Conservation (phyloP, 257 asterid genomes). For the Euphrasia confusa region DNA sequence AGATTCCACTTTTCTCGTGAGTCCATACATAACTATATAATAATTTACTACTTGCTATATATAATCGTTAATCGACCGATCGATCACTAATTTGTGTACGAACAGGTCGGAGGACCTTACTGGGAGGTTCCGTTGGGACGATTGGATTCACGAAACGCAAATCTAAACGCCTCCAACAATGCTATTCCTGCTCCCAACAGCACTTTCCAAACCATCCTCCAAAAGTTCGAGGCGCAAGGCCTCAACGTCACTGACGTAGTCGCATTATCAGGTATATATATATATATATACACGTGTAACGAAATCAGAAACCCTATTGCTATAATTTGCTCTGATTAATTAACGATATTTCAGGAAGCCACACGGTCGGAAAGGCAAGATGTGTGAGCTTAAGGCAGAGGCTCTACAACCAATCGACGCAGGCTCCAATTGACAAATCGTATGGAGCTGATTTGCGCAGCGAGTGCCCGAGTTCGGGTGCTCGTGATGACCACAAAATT, state of each 20-base stretch:
- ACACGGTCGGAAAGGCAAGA: constrained; percentile 54
- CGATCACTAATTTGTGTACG: constrained; percentile 22
- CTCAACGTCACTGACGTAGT: constrained; percentile 47
- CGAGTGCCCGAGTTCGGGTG: constrained; percentile 45
- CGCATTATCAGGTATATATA: constrained; percentile 56
- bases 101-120: constrained; percentile 43
- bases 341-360: constrained; percentile 38
- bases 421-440: constrained; percentile 28
- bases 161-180: constrained; percentile 42
- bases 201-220: constrained; percentile 42
- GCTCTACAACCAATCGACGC: constrained; percentile 36
- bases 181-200: constrained; percentile 52
- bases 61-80: constrained; percentile 8
- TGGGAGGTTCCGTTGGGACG: constrained; percentile 58
- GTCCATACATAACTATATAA: too few relatives aligned
- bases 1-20: constrained; percentile 54
- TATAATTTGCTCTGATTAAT: too few relatives aligned
- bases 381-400: constrained; percentile 51
- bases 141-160: constrained; percentile 44
- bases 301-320: too few relatives aligned
- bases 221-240: constrained; percentile 32
- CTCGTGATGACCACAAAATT: constrained; percentile 31
- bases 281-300: too few relatives aligned
- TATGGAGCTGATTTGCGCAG: constrained; percentile 31
- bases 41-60: too few relatives aligned